phyloP scores from a whole-genome alignment of 2,329 filamentous ascomycete genomes.

The Ampelomyces quisqualis region DNA sequence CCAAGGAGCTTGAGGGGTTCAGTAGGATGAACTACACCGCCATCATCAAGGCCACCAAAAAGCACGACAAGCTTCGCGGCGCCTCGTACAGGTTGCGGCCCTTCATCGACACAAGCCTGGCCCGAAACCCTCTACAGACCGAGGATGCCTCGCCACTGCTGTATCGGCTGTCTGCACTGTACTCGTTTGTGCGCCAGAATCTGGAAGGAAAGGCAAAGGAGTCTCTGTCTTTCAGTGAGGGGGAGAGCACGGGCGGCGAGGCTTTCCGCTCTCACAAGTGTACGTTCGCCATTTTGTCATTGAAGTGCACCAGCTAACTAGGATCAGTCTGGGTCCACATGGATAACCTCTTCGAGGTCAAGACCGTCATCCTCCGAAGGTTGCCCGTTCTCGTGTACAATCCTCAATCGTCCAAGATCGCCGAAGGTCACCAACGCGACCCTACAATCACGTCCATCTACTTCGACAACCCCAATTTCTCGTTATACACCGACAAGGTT shows the following conservation, averaged over 20 bases:
- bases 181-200: constrained; percentile 87
- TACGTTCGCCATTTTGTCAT: constrained; percentile 46
- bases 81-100: constrained; percentile 84
- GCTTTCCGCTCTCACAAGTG: constrained; percentile 85
- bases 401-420: constrained; percentile 77
- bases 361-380: constrained; percentile 89
- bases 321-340: constrained; percentile 83
- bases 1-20: constrained; percentile 92
- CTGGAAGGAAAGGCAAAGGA: constrained; percentile 60
- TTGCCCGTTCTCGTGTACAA: constrained; percentile 93
- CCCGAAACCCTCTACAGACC: constrained; percentile 90
- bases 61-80: constrained; percentile 93
- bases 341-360: constrained; percentile 94
- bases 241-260: constrained; percentile 53
- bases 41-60: constrained; percentile 97
- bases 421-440: constrained; percentile 74
- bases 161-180: constrained; percentile 88
- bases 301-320: constrained; percentile 33
- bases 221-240: constrained; percentile 50
- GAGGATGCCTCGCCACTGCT: constrained; percentile 90
- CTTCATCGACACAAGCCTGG: constrained; percentile 84
- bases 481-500: constrained; percentile 83
- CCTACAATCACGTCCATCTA: constrained; percentile 94
- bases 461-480: constrained; percentile 85
- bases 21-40: constrained; percentile 96